Conservation (phyloP, 2,329 filamentous ascomycete genomes). For the Xenosphaeropsis pyriputrescens region DNA sequence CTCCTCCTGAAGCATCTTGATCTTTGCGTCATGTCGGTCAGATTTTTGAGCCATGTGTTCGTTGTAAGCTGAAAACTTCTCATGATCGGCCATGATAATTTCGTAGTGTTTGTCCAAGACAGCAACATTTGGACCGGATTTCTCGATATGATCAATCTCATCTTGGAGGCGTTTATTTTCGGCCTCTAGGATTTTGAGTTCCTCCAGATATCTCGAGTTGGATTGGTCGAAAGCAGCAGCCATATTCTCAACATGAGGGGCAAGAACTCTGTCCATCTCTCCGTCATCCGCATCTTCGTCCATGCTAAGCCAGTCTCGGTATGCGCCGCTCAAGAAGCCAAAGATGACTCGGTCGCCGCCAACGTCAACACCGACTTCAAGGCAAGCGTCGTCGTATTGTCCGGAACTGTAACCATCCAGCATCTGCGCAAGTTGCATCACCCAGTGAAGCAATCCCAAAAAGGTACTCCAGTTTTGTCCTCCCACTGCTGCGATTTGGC, state of each 20-base stretch:
- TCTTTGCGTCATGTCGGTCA: constrained; percentile 74
- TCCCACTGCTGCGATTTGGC: constrained; percentile 84
- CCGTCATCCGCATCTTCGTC: constrained; percentile 80
- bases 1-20: constrained; percentile 72
- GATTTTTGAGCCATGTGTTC: constrained; percentile 68
- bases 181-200: constrained; percentile 73
- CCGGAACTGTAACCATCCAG: constrained; percentile 68
- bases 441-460: constrained; percentile 88
- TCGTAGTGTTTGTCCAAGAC: constrained; percentile 81
- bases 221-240: constrained; percentile 71
- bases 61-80: constrained; percentile 95
- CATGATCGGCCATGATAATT: constrained; percentile 85
- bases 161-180: constrained; percentile 70
- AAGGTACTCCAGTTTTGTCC: constrained; percentile 97
- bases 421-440: constrained; percentile 96
- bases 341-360: constrained; percentile 88
- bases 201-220: constrained; percentile 72
- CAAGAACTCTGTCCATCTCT: constrained; percentile 63
- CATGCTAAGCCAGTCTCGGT: constrained; percentile 86
- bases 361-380: constrained; percentile 78
- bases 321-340: constrained; percentile 77
- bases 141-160: constrained; percentile 82
- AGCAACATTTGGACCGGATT: constrained; percentile 68
- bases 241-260: constrained; percentile 80
- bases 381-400: constrained; percentile 79